Evolutionary conservation across 371 early-diverging fungal species (phyloP), one percentile per base, ranked within the genome.

Genomic region (Haplosporangium sp.): DNA sequence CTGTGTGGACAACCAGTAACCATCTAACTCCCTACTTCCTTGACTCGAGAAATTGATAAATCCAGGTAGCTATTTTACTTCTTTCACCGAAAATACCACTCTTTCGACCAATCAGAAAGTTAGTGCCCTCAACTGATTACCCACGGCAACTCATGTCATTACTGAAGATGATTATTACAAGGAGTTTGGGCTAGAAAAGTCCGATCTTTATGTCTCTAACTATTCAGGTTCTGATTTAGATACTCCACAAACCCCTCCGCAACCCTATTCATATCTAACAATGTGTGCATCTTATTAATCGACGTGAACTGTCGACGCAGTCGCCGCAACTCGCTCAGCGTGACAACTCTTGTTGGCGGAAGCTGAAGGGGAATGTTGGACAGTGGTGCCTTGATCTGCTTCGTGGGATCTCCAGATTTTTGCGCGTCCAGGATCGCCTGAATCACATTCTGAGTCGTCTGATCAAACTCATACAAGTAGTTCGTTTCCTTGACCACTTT

Each of bases 401-500:
- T 90, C 43, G 90, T 91, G 13, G 89, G 74, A 16, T 86, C 85
- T 56, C 87, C 89, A 50, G 89, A 86, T 51, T 92, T 92, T 80
- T 95, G 96, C 18, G 89, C 90, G 37, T 92, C 91, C 51, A 95
- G 68, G 14, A 96, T 82, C 0, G 89, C 89, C 63, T 92, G 89
- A 16, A 95, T 90, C n/a, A 97, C 86, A 43, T 93, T 92, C 69
- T 91, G 83, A 0, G 95, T 93, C 12, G 89, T 86, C 55, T 89
- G 85, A 69, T 98, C 98, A 59, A 98, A 85, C 74, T 96, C 95
- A 62, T 93, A 92, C 45, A 97, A 83, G 67, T 96, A 96, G 75
- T 96, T 96, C 20, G 97, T 93, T 45, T 92, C 94, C 16, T 92
- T 90, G 0, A 94, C 91, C 0, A 97, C 96, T 84, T 95, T 95